Percentiles rank a stretch among this genome's conserved stretches.
Evolutionary conservation across 1,284 basidiomycete species (phyloP).

Genomic region (Kwoniella shivajii): DNA sequence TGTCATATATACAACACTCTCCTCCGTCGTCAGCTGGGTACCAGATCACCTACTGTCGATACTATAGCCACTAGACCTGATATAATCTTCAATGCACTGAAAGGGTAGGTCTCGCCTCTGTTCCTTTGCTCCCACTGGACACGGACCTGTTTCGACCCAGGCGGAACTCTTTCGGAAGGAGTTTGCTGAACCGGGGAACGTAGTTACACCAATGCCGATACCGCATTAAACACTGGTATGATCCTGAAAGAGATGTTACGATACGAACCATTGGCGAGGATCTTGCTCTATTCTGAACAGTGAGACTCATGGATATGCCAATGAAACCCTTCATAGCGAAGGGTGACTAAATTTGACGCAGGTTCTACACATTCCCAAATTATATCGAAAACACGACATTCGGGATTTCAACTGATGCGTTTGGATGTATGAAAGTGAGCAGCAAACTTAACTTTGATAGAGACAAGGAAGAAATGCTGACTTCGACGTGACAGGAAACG

Average conservation of each 20-base stretch:
- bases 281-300: slow-evolving; percentile 90
- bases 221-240: slow-evolving; percentile 97
- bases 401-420: slow-evolving; percentile 96
- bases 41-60: slow-evolving; percentile 91
- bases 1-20: slow-evolving; percentile 96
- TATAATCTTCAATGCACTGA: slow-evolving; percentile 83
- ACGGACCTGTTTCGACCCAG: background rate
- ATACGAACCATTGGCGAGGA: slow-evolving; percentile 87
- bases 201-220: slow-evolving; percentile 87
- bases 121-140: background rate
- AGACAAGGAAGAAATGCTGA: background rate
- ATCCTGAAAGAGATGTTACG: slow-evolving; percentile 95
- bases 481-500: slow-evolving; percentile 62
- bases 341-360: slow-evolving; percentile 48
- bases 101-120: slow-evolving; percentile 58
- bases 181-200: slow-evolving; percentile 7
- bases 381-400: slow-evolving; percentile 98
- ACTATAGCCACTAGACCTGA: slow-evolving; percentile 83
- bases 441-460: background rate
- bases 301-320: no score
- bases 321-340: no score
- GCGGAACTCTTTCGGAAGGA: background rate
- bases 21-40: slow-evolving; percentile 90
- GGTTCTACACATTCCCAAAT: slow-evolving; percentile 94
- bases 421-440: slow-evolving; percentile 81